Base-by-base conservation (phyloP, 2,329 filamentous ascomycete genomes). In the Claviceps fusiformis region DNA sequence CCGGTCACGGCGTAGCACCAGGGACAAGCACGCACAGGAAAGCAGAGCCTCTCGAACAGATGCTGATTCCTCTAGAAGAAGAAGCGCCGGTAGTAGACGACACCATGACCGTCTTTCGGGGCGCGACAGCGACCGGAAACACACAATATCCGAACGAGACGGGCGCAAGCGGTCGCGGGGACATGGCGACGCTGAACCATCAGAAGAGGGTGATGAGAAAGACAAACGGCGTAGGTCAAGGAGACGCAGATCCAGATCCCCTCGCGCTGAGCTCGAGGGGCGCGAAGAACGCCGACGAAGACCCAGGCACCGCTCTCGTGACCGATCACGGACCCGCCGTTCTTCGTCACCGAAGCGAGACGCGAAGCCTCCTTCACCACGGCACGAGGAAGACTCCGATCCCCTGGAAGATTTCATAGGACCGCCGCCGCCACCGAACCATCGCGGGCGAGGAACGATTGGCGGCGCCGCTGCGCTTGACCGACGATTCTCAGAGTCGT, bases 381-480 rank as follows among this genome's bases (percentile, higher is more conserved):
- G 3, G 15, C 56, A 60, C 2, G 59, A 65, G 5, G 63, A 65
- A 5, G 63, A 65, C 44, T 90, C 87, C 0, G 88, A 95, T 65
- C 84, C 87, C 1, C 71, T 90, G 3, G 84, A 90, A 55, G 81
- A 85, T 3, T 72, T 92, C 24, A 83, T 95, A 39, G 91, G 90
- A 0, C 89, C 89, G 1, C 82, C 80, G 9, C 82, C 83, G 33
- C 76, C 76, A 24, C 71, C 73, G 3, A 68, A 59, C 48, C 63
- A 64, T 51, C 83, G 87, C 33, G 89, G 89, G 10, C 81, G 89
- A 44, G 89, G 89, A 43, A 80, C 80, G 15, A 75, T 80, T 44
- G 72, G 77, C 5, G 77, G 77, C 1, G 69, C 73, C 5, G 83
- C 83, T 31, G 82, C 80, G 10, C 95, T 96, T 60, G 90, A 96